Evolutionary conservation across 371 early-diverging fungal genomes (phyloP).

Genomic region (Mortierella sp.): DNA sequence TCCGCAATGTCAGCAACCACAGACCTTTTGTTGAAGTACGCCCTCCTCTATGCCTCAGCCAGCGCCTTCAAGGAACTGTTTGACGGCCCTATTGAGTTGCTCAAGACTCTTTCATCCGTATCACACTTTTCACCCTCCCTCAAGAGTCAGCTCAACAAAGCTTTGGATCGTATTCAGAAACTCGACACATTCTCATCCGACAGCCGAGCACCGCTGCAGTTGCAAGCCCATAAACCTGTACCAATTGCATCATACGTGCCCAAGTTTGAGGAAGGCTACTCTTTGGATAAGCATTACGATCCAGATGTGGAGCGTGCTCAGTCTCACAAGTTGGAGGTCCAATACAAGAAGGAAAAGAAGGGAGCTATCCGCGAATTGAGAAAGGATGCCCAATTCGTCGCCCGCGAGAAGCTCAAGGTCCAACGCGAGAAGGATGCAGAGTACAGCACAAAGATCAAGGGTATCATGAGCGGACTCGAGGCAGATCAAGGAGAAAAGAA

Average conservation of each 20-base stretch:
- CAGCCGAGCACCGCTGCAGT: conserved; percentile 77
- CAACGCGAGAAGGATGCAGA: conserved; percentile 82
- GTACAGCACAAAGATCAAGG: conserved; percentile 91
- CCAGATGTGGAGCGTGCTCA: conserved; percentile 83
- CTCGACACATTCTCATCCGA: conserved; percentile 70
- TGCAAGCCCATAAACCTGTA: conserved; percentile 89
- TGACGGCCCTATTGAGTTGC: conserved; percentile 60
- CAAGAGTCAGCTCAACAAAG: conserved; percentile 35
- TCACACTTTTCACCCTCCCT: conserved; percentile 29
- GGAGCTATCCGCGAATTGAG: conserved; percentile 95
- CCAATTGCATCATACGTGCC: conserved; percentile 92
- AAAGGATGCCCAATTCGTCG: conserved; percentile 92
- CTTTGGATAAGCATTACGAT: conserved; percentile 86
- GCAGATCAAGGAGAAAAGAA: conserved; percentile 86
- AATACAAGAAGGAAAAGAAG: conserved; percentile 91
- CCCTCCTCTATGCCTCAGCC: conserved; percentile 69
- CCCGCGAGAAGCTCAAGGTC: conserved; percentile 76
- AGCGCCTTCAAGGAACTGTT: conserved; percentile 74
- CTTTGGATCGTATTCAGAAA: conserved; percentile 61
- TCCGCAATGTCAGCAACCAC: conserved; percentile 61
- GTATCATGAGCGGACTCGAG: conserved; percentile 84
- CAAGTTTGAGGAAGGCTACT: conserved; percentile 89
- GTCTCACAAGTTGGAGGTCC: conserved; percentile 78
- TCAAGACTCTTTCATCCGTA: conserved; percentile 42
- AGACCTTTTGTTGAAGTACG: conserved; percentile 63